Conservation (phyloP, 768 basidiomycete genomes). For the Lactarius psammicola region DNA sequence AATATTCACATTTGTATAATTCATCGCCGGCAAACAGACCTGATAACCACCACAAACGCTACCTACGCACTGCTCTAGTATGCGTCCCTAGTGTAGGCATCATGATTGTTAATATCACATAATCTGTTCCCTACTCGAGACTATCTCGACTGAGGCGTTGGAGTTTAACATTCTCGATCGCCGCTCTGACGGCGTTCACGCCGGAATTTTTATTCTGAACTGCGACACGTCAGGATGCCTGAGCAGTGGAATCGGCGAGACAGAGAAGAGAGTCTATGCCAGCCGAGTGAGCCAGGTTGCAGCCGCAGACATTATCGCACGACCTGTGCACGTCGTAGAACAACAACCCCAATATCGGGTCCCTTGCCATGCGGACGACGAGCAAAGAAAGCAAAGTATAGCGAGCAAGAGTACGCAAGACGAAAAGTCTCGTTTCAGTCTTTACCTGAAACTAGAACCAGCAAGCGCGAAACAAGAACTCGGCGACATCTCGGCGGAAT, state of each 20-base stretch:
- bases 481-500: slow-evolving; percentile 36
- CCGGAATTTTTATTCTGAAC: slow-evolving; percentile 36
- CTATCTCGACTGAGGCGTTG: not conserved
- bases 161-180: slow-evolving; percentile 38
- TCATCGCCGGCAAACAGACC: not conserved
- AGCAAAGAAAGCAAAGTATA: slow-evolving; percentile 17
- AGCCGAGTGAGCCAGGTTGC: not conserved
- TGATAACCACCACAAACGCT: slow-evolving; percentile 15
- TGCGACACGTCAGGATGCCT: slow-evolving; percentile 14
- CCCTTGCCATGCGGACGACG: slow-evolving; percentile 12
- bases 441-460: slow-evolving; percentile 23
- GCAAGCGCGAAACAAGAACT: slow-evolving; percentile 30
- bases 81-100: not conserved
- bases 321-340: not conserved
- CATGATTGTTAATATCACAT: slow-evolving; percentile 14
- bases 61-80: slow-evolving; percentile 15
- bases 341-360: slow-evolving; percentile 28
- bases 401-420: slow-evolving; percentile 4
- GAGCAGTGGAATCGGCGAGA: slow-evolving; percentile 2
- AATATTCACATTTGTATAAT: slow-evolving; percentile 15
- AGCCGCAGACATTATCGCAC: slow-evolving; percentile 27
- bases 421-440: slow-evolving; percentile 1
- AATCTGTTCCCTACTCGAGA: not conserved
- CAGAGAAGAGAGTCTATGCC: not conserved
- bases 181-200: slow-evolving; percentile 57